phyloP scores from a whole-genome alignment of 768 basidiomycete species.

The Lactifluus volemus region DNA sequence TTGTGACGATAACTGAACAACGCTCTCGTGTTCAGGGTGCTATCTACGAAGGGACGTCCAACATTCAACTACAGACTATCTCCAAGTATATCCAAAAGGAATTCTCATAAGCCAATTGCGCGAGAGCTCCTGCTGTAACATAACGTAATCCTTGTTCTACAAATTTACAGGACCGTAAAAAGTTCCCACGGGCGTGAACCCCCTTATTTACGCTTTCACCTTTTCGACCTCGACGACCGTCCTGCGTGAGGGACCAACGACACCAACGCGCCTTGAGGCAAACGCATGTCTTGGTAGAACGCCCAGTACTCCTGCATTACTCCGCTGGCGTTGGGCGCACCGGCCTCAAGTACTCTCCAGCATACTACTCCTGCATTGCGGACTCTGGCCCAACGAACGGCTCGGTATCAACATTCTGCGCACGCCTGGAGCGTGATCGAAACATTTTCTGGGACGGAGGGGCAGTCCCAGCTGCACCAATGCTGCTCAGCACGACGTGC shows the following conservation, averaged over 20 bases:
- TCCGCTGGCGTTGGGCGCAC: no score
- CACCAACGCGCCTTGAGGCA: no score
- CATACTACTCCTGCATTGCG: constrained; percentile 50
- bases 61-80: constrained; percentile 96
- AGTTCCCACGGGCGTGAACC: no score
- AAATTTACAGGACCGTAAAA: no score
- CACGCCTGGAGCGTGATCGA: constrained; percentile 22
- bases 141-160: neutral
- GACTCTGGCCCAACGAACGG: constrained; percentile 50
- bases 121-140: neutral
- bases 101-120: constrained; percentile 42
- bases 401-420: constrained; percentile 40
- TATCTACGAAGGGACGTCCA: constrained; percentile 94
- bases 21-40: constrained; percentile 47
- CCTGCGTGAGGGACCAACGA: no score
- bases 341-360: constrained; percentile 70
- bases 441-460: neutral
- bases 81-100: constrained; percentile 86
- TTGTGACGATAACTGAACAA: neutral
- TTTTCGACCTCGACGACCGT: no score
- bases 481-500: no score
- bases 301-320: no score
- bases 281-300: no score
- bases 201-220: no score
- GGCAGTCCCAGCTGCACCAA: no score